phyloP scores from a whole-genome alignment of 2,329 filamentous ascomycete species.

The Pyricularia grisea region DNA sequence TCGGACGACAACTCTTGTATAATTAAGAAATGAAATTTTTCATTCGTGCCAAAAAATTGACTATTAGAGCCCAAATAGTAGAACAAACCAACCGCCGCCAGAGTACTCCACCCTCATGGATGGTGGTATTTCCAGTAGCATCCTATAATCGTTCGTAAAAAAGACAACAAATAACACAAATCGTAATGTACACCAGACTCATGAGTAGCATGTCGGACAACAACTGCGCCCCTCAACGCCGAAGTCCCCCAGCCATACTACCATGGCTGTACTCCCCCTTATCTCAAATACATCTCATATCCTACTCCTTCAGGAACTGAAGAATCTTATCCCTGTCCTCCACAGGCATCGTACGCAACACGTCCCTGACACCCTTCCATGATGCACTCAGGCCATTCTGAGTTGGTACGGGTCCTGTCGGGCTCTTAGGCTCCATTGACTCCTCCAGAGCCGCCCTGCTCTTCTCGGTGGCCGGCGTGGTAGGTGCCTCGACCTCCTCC shows the following conservation, averaged over 20 bases:
- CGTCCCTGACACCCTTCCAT: conserved; percentile 77
- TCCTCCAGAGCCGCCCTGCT: background rate
- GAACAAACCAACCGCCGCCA: background rate
- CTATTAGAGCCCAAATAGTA: background rate
- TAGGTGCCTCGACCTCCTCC: background rate
- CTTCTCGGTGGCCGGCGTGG: background rate
- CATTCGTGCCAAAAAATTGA: background rate
- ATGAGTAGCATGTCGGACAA: background rate
- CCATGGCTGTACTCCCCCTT: background rate
- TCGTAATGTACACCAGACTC: background rate
- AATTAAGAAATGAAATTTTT: background rate
- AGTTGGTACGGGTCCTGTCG: conserved; percentile 25
- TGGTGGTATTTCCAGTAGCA: background rate
- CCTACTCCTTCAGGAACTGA: conserved; percentile 37
- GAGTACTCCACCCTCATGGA: background rate
- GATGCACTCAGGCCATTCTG: conserved; percentile 52
- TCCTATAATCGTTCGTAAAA: background rate
- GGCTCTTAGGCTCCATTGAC: background rate
- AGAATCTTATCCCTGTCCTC: conserved; percentile 81
- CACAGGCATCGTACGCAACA: conserved; percentile 78
- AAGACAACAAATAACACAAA: background rate
- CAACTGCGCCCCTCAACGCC: background rate
- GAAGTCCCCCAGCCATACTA: background rate
- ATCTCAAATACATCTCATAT: background rate
- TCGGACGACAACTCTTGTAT: too few relatives aligned